A percentile compares a stretch with the other conserved stretches of the same genome.
These are phyloP conservation scores for Tylopilus cervinicoccineus DNA, from an alignment of 768 basidiomycete genomes.

Conservation along the genomic window DNA sequence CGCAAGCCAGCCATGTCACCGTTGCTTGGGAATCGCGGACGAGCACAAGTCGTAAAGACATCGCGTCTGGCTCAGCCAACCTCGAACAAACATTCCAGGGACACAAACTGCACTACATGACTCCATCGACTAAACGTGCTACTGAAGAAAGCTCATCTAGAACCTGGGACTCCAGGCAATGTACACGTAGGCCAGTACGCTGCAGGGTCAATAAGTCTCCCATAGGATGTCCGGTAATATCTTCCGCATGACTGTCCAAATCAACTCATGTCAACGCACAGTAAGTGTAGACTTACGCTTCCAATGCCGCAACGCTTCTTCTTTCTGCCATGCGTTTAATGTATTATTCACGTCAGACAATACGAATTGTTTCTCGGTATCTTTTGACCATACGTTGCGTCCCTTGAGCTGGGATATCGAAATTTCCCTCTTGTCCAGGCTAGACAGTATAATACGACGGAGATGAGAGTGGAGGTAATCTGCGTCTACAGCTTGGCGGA, in stretches of 20 bases:
- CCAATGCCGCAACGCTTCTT: constrained; percentile 73
- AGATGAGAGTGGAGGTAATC: constrained; percentile 71
- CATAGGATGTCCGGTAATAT: constrained; percentile 70
- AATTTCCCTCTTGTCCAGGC: constrained; percentile 52
- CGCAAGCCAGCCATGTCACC: constrained; percentile 9
- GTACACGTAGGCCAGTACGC: not conserved
- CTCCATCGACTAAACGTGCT: too few species aligned
- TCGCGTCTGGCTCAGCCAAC: too few species aligned
- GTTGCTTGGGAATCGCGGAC: too few species aligned
- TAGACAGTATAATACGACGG: constrained; percentile 55
- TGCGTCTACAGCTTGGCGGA: constrained; percentile 48
- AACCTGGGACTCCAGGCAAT: not conserved
- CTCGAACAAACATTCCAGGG: too few species aligned
- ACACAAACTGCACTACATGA: too few species aligned
- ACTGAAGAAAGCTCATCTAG: too few species aligned
- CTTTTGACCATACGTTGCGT: constrained; percentile 10
- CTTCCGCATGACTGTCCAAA: constrained; percentile 64
- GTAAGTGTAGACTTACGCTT: constrained; percentile 42
- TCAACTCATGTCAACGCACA: constrained; percentile 4
- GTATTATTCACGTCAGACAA: constrained; percentile 62
- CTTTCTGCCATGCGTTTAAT: constrained; percentile 62
- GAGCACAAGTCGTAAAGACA: too few species aligned
- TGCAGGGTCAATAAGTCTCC: constrained; percentile 62
- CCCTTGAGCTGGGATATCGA: constrained; percentile 40
- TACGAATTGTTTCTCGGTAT: constrained; percentile 44